Percentiles rank a stretch among this genome's conserved stretches.
phyloP scores from a whole-genome alignment of 2,329 filamentous ascomycete species.

The Hypoxylon sp. region DNA sequence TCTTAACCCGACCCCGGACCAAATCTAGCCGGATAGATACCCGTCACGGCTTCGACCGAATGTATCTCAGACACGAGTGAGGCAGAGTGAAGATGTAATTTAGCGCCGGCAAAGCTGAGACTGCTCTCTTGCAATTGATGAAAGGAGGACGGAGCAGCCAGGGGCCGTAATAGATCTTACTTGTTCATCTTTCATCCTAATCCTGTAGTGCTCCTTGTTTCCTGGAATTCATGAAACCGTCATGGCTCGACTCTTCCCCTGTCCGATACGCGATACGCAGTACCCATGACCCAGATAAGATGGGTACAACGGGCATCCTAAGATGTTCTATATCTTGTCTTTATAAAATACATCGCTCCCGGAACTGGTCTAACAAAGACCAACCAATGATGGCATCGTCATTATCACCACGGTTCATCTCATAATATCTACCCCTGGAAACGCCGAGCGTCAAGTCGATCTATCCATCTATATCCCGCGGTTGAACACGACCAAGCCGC shows the following conservation, averaged over 20 bases:
- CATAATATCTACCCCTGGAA: background rate
- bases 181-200: constrained; percentile 12
- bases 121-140: constrained; percentile 2
- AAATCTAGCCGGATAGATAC: constrained; percentile 5
- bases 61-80: constrained; percentile 21
- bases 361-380: background rate
- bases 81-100: constrained; percentile 6
- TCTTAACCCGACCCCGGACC: constrained; percentile 1
- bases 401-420: background rate
- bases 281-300: background rate
- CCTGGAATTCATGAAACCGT: constrained; percentile 4
- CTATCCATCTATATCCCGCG: constrained; percentile 74
- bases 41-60: constrained; percentile 17
- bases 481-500: constrained; percentile 93
- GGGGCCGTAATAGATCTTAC: background rate
- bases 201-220: background rate
- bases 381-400: no score
- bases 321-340: background rate
- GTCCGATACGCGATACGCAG: background rate
- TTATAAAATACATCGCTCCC: background rate
- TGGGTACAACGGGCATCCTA: background rate
- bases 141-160: background rate
- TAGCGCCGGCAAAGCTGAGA: constrained; percentile 20
- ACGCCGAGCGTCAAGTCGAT: constrained; percentile 5
- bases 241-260: background rate